Evolutionary conservation across 2,329 filamentous ascomycete species (phyloP), one percentile per base, ranked within the genome.

Genomic region (Aspergillus fijiensis): DNA sequence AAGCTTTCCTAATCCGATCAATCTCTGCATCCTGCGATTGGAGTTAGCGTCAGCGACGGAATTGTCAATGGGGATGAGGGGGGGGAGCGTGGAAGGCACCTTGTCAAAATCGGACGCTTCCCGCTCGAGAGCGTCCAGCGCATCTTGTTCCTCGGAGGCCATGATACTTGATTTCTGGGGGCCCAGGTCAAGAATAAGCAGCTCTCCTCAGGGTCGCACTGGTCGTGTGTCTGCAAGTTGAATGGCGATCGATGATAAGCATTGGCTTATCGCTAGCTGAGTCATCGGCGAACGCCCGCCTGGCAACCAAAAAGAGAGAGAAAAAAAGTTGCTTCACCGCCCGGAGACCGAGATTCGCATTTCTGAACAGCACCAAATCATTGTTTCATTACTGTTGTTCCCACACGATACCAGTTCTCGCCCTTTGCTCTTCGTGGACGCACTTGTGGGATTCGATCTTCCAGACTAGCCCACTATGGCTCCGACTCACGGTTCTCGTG

Each of bases 81-180:
- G 27, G 27, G 27, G 21, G 21, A 2, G 21, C 1, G 21, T 51
- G 21, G 25, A 39, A 42, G 75, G 70, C 68, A 88, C 92, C 84
- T 97, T 98, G 72, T 90, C 89, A 72, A 94, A 96, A 74, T 96
- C 94, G 70, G 94, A 96, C 57, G 89, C 88, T 74, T 96, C 92
- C 35, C 87, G 84, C 71, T 94, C 91, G 48, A 97, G 87, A 62
- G 87, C 87, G 72, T 92, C 89, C 64, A 96, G 85, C 50, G 90
- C 89, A 74, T 92, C 90, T 70, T 87, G 82, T 67, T 93, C 89
- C 66, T 86, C 83, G 58, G 88, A 84, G 64, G 78, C 79, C 81
- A 83, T 84, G 61, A 49, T 67, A 63, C 4, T 5, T n/a, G 35
- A 9, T 50, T 10, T 29, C 21, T n/a, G 12, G 25, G 25, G 14